Evolutionary conservation across 2,329 filamentous ascomycete genomes (phyloP).

Genomic region (Pezicula carpinea): DNA sequence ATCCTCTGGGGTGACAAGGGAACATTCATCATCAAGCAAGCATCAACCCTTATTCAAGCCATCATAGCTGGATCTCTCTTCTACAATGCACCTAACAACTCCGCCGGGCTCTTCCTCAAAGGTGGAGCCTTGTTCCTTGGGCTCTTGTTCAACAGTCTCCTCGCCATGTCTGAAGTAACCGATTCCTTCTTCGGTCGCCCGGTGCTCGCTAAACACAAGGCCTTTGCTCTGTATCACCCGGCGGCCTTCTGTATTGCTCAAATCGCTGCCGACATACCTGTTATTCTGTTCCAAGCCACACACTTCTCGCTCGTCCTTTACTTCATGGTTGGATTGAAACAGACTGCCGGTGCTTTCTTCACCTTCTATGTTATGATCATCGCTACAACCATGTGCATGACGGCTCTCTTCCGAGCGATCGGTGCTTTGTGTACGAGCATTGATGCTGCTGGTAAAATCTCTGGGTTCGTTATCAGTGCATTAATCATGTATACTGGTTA

Average conservation of each 20-base stretch:
- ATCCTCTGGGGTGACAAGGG: slow-evolving; percentile 61
- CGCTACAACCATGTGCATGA: slow-evolving; percentile 50
- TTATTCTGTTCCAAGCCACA: slow-evolving; percentile 53
- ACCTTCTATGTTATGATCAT: slow-evolving; percentile 55
- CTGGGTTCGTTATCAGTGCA: slow-evolving; percentile 44
- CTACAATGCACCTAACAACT: slow-evolving; percentile 55
- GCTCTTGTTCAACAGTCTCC: slow-evolving; percentile 55
- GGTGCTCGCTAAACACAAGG: slow-evolving; percentile 53
- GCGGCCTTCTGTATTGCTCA: slow-evolving; percentile 55
- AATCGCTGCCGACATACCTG: slow-evolving; percentile 48
- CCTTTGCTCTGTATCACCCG: slow-evolving; percentile 54
- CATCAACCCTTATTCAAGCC: slow-evolving; percentile 52
- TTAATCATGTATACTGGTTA: slow-evolving; percentile 61
- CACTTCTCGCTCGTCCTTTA: slow-evolving; percentile 55
- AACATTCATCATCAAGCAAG: slow-evolving; percentile 59
- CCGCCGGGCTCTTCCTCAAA: slow-evolving; percentile 59
- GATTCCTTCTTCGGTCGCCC: slow-evolving; percentile 57
- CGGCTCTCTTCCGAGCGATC: too few species aligned
- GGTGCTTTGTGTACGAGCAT: slow-evolving; percentile 54
- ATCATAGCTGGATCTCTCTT: slow-evolving; percentile 63
- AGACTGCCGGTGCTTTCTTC: slow-evolving; percentile 51
- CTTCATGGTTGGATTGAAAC: slow-evolving; percentile 57
- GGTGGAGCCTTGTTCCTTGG: slow-evolving; percentile 61
- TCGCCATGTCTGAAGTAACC: slow-evolving; percentile 63
- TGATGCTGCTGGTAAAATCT: slow-evolving; percentile 54